These are phyloP conservation scores for Chloranthus sessilifolius DNA, from an alignment of 164 flowering plant species.

Conservation along the genomic window DNA sequence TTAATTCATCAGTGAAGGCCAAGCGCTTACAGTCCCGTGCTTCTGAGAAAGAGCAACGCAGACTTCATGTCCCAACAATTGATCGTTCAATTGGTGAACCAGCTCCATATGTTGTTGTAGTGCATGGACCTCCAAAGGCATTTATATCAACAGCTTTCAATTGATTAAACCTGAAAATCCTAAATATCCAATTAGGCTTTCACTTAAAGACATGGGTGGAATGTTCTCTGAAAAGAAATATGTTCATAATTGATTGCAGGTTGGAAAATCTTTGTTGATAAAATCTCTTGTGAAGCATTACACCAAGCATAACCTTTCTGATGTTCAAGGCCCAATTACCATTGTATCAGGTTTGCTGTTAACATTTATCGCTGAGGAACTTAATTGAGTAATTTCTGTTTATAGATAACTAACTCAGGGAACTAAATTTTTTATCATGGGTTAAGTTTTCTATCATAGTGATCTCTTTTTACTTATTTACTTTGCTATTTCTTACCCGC, in stretches of 20 bases:
- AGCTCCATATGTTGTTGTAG: constrained; percentile 82
- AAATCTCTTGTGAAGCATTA: constrained; percentile 86
- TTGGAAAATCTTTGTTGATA: constrained; percentile 89
- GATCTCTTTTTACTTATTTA: no score
- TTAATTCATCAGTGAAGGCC: constrained; percentile 66
- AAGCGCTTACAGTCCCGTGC: constrained; percentile 75
- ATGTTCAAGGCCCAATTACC: constrained; percentile 89
- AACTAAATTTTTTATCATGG: no score
- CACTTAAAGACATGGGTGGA: background rate
- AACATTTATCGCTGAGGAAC: background rate
- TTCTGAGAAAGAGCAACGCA: constrained; percentile 87
- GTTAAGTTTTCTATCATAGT: no score
- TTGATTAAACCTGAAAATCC: background rate
- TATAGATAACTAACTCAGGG: no score
- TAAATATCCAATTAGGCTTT: background rate
- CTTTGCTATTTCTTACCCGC: background rate
- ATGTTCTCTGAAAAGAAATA: background rate
- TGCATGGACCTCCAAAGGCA: constrained; percentile 97
- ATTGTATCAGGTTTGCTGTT: constrained; percentile 69
- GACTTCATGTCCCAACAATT: constrained; percentile 73
- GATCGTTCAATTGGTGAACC: constrained; percentile 82
- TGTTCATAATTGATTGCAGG: constrained; percentile 37
- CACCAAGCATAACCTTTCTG: constrained; percentile 78
- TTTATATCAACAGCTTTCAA: constrained; percentile 1
- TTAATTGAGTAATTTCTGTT: background rate